Evolutionary conservation across 331 rosid species (phyloP).

Genomic region (Quercus lobata): DNA sequence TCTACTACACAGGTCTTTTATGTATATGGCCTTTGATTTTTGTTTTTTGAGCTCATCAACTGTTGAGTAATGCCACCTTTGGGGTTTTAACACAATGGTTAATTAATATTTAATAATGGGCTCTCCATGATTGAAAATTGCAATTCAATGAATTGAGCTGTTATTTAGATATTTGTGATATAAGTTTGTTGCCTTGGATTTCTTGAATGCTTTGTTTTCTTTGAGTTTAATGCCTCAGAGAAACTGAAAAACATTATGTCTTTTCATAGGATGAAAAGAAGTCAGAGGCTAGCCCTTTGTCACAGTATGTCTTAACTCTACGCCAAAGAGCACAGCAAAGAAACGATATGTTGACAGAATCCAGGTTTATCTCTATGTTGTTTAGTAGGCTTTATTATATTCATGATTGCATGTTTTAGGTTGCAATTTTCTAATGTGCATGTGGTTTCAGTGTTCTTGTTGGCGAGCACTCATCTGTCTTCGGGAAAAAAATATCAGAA

Average conservation of each 20-base stretch:
- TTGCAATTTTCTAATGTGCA: slow-evolving; percentile 27
- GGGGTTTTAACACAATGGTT: background rate
- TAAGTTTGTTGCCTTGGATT: background rate
- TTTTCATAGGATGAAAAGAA: slow-evolving; percentile 62
- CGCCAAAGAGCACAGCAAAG: slow-evolving; percentile 65
- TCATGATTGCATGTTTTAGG: slow-evolving; percentile 14
- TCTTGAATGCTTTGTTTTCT: background rate
- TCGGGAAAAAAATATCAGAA: slow-evolving; percentile 45
- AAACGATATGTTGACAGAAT: slow-evolving; percentile 49
- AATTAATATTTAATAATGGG: background rate
- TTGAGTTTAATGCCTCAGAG: slow-evolving; percentile 7
- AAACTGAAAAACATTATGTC: background rate
- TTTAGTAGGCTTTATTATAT: slow-evolving; percentile 4
- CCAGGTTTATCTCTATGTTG: slow-evolving; percentile 49
- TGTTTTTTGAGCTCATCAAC: slow-evolving; percentile 6
- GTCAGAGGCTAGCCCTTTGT: slow-evolving; percentile 61
- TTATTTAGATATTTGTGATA: background rate
- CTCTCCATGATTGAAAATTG: slow-evolving; percentile 6
- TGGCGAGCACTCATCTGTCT: slow-evolving; percentile 66
- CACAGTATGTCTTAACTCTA: slow-evolving; percentile 43
- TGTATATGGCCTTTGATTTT: background rate
- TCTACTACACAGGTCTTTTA: background rate
- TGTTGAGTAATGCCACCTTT: background rate
- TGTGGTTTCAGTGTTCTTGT: slow-evolving; percentile 61
- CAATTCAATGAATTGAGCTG: background rate